phyloP scores from a whole-genome alignment of 2,329 filamentous ascomycete species.

The Ophiostoma sp. region DNA sequence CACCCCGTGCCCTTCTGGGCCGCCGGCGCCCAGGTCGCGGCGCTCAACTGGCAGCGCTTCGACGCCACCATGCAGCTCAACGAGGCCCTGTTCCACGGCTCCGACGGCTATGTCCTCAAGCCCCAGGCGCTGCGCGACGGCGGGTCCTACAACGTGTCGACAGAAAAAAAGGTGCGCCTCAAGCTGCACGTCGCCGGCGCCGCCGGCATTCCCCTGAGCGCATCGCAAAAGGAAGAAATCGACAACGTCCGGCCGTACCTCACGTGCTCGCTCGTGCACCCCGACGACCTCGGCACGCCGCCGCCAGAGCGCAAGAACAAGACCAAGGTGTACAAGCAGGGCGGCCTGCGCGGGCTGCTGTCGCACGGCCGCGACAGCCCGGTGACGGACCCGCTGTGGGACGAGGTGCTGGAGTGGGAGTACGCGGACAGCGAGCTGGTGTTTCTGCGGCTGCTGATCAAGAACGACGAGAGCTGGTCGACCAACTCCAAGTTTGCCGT shows the following conservation, averaged over 20 bases:
- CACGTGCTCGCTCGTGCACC: constrained; percentile 10
- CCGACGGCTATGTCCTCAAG: constrained; percentile 6
- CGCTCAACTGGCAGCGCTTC: constrained; percentile 13
- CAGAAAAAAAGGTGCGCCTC: background rate
- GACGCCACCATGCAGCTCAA: constrained; percentile 11
- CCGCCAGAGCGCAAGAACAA: background rate
- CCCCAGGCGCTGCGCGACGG: background rate
- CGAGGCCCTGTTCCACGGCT: background rate
- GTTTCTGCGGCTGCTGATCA: constrained; percentile 3
- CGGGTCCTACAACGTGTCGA: background rate
- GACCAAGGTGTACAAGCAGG: constrained; percentile 5
- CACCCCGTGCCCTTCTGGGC: constrained; percentile 6
- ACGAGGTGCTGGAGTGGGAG: constrained; percentile 12
- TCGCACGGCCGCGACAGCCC: background rate
- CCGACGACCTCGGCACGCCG: constrained; percentile 5
- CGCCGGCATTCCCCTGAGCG: background rate
- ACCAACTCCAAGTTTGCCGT: constrained; percentile 2
- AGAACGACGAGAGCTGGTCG: constrained; percentile 13
- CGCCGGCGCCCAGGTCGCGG: constrained; percentile 8
- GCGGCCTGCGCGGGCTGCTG: background rate
- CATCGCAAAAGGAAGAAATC: background rate
- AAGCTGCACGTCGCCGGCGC: constrained; percentile 8
- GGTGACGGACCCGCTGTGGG: constrained; percentile 6
- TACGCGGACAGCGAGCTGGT: constrained; percentile 3
- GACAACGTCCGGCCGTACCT: background rate